Conservation (phyloP, 495 filamentous ascomycete genomes). For the Aspergillus heteromorphus region DNA sequence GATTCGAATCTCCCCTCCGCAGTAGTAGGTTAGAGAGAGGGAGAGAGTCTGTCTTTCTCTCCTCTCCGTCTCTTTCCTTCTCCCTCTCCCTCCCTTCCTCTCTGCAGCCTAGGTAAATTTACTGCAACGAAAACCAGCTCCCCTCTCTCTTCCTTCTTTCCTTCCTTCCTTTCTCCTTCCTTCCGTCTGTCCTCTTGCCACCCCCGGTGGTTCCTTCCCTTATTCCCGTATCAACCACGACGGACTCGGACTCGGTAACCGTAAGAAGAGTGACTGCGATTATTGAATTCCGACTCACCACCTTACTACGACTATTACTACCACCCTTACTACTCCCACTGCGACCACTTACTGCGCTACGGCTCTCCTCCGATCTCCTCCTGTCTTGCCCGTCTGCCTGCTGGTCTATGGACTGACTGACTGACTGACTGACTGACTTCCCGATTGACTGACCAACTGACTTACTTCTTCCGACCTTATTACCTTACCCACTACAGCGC, state of each 20-base stretch:
- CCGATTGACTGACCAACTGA: too few relatives aligned
- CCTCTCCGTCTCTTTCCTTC: not conserved
- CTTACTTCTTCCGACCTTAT: too few relatives aligned
- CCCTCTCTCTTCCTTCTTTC: not conserved
- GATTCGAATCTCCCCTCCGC: conserved; percentile 23
- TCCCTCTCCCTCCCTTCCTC: not conserved
- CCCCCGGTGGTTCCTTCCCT: not conserved
- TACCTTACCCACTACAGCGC: too few relatives aligned
- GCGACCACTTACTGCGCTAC: too few relatives aligned
- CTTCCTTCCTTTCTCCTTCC: not conserved
- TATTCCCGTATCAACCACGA: not conserved
- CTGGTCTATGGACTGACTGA: too few relatives aligned
- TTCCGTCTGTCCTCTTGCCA: not conserved
- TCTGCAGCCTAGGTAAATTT: not conserved
- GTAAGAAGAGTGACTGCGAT: too few relatives aligned
- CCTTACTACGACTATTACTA: not conserved
- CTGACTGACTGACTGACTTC: too few relatives aligned
- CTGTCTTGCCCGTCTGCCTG: not conserved
- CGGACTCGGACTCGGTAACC: not conserved
- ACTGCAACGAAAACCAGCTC: not conserved
- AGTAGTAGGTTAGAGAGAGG: conserved; percentile 4
- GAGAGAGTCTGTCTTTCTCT: not conserved
- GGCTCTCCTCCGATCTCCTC: too few relatives aligned
- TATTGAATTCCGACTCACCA: not conserved
- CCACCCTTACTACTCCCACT: not conserved